These are phyloP conservation scores for Sporisorium graminicola DNA, from an alignment of 1,284 basidiomycete species.

Conservation along the genomic window DNA sequence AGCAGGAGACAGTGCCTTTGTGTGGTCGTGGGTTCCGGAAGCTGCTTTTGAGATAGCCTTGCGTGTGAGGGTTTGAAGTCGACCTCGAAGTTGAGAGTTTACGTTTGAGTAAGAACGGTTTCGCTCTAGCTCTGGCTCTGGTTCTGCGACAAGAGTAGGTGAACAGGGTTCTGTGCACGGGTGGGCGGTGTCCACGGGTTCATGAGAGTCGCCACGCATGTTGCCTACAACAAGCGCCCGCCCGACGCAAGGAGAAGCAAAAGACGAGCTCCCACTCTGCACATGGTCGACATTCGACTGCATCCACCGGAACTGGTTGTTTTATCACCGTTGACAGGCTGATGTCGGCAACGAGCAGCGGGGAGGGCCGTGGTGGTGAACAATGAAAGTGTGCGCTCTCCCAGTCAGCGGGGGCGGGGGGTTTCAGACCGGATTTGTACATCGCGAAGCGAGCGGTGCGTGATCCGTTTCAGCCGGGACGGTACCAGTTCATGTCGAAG, in stretches of 20 bases:
- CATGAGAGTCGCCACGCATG: neutral
- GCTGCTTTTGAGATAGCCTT: too few relatives aligned
- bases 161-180: neutral
- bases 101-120: neutral
- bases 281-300: neutral
- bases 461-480: conserved; percentile 3
- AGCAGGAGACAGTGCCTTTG: too few relatives aligned
- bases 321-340: neutral
- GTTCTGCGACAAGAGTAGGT: neutral
- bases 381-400: neutral
- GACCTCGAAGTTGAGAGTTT: neutral
- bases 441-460: neutral
- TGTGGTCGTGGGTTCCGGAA: neutral
- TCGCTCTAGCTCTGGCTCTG: conserved; percentile 2
- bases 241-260: too few relatives aligned
- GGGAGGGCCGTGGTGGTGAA: neutral
- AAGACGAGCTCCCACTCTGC: neutral
- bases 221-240: neutral
- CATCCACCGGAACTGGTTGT: neutral
- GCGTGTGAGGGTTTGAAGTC: neutral
- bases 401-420: too few relatives aligned
- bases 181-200: neutral
- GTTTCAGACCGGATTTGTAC: neutral
- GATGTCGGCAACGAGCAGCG: neutral
- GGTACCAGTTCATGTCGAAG: too few relatives aligned